Base-by-base conservation (phyloP, 257 asterid genomes). In the Solanum sejunctum region DNA sequence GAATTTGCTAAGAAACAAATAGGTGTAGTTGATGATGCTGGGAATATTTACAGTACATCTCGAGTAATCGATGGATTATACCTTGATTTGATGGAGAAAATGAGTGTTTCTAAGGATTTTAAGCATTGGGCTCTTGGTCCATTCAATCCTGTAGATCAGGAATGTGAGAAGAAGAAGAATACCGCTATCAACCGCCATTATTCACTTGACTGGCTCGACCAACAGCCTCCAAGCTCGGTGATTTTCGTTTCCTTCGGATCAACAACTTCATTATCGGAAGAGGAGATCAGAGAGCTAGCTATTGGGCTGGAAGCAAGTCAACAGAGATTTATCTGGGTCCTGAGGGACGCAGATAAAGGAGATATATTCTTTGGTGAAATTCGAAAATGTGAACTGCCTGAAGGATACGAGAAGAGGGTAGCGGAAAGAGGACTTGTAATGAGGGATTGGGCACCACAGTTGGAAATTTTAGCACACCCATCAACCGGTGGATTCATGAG, bases 321-420 rank as follows among this genome's bases (percentile, higher is more conserved):
- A 6, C 92, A 87, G 6, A 92, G 87, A 41, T 94, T 93, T 87
- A 18, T 93, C 0, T 94, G 98, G 98, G 92, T 91, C 1, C 26
- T 92, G 2, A 83, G 97, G 61, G 95, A 93, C 1, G 97, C 97
- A 0, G 98, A 94, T 41, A 90, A 63, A 84, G 97, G 93, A 2
- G 89, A 94, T 66, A 80, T 92, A 0, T 91, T 91, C 41, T 15
- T 16, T 0, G 89, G 89, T 13, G 90, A 87, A 2, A 43, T 16
- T 0, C 80, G 92, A 15, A 78, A 81, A 47, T 21, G 43, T 9
- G 72, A 85, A 28, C 79, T 88, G 28, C 88, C 91, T 47, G 23
- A 69, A 80, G 86, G 85, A 52, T 88, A 72, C 23, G 86, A 88
- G 66, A 85, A 84, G 47, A 81, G 90, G 26, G 63, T 64, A 2